These are phyloP conservation scores for Albophoma yamanashiensis DNA, from an alignment of 2,329 filamentous ascomycete genomes.

Conservation along the genomic window DNA sequence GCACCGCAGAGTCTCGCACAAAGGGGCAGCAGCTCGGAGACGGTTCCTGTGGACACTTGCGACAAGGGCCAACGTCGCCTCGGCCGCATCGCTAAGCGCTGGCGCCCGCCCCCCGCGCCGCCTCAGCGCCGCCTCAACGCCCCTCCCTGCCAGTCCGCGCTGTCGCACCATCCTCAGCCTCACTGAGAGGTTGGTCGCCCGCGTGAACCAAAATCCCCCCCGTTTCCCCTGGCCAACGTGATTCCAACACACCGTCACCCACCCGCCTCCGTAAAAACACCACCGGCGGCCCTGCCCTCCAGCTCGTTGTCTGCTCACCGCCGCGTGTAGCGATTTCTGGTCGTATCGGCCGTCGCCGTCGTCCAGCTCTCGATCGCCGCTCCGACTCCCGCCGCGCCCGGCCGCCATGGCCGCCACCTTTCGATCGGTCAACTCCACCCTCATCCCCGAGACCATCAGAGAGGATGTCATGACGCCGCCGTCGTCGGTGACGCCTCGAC, in stretches of 20 bases:
- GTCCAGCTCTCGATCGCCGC: not conserved
- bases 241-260: conserved; percentile 6
- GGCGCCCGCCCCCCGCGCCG: not conserved
- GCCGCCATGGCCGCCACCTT: conserved; percentile 36
- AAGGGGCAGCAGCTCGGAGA: not conserved
- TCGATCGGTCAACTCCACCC: conserved; percentile 34
- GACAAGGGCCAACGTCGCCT: not conserved
- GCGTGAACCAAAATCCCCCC: conserved; percentile 4
- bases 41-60: not conserved
- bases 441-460: conserved; percentile 18
- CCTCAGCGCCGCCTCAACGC: not conserved
- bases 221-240: conserved; percentile 2
- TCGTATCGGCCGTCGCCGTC: not conserved
- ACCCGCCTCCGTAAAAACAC: not conserved
- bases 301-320: not conserved
- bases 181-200: conserved; percentile 8
- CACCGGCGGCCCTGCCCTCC: not conserved
- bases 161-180: conserved; percentile 15
- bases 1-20: not conserved
- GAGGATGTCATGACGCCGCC: conserved; percentile 27
- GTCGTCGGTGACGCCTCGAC: conserved; percentile 17
- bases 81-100: not conserved
- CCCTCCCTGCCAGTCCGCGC: conserved; percentile 2
- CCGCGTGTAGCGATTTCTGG: not conserved
- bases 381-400: conserved; percentile 10